Base-by-base conservation (phyloP, 176 grass and related monocot species). In the Aechmea fasciata region DNA sequence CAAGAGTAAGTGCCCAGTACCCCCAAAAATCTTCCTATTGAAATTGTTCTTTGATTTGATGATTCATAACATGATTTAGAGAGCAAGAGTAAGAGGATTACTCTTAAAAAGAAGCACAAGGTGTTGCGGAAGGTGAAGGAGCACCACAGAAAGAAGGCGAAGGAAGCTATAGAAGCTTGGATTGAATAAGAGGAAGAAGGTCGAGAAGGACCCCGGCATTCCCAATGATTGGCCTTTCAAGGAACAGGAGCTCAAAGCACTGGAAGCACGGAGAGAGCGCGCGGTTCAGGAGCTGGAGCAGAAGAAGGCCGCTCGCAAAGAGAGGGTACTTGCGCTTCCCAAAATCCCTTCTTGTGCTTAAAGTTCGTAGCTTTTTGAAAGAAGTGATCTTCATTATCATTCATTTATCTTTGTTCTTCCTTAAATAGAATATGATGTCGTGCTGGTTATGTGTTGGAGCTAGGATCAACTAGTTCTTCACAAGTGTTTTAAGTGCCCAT, bases 191-290 rank as follows among this genome's bases (percentile, higher is more conserved):
- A 85, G 51, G 73, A 69, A 48, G 55, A 99, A 90, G 84, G 77
- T 93, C 26, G 94, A 97, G 79, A 99, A 99, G 77, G 94, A 99
- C 74, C 94, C 94, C 11, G 89, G 89, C 3, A 99, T 99, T 73
- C 94, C 87, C 66, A 93, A 93, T 75, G 87, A 99, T 15, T 99
- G 94, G 89, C 94, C 94, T 48, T 99, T 99, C 68, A 99, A 93
- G 84, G 89, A 92, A 70, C 79, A 88, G 69, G 94, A 99, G 69
- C 84, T 99, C 63, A 93, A 90, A 80, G 78, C 84, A 7, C 89
- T 97, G 12, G 94, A 99, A 80, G 75, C 63, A 1, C 79, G 87
- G 2, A 81, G 94, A 20, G 77, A 69, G 22, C 71, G 71, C 19
- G 94, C 83, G 11, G 13, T 99, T n/a, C 84, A 93, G 84, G 89